phyloP scores from a whole-genome alignment of 1,284 basidiomycete species.

The Malassezia slooffiae region DNA sequence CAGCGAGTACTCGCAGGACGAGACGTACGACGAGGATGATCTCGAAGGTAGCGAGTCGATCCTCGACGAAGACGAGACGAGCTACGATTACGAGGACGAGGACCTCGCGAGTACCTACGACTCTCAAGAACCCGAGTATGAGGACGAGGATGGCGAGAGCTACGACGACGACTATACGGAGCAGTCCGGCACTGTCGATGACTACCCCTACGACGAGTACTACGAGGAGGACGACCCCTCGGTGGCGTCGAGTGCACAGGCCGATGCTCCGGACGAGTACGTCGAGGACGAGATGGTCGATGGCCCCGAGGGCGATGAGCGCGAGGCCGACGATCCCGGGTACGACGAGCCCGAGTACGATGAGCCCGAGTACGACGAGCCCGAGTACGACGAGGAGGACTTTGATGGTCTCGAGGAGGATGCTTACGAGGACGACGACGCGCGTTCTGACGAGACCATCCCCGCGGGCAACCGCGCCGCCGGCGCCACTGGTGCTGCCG shows the following conservation, averaged over 20 bases:
- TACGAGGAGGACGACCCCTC: background rate
- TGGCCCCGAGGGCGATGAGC: background rate
- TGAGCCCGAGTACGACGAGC: background rate
- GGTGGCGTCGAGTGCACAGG: background rate
- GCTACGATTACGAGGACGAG: background rate
- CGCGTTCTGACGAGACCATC: slow-evolving; percentile 2
- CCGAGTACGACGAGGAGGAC: background rate
- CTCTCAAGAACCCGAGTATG: slow-evolving; percentile 4
- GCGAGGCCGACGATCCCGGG: background rate
- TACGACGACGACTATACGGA: background rate
- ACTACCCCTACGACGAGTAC: slow-evolving; percentile 2
- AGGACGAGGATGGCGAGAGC: background rate
- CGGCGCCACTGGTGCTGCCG: background rate
- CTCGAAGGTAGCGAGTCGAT: no score
- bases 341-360: slow-evolving; percentile 3
- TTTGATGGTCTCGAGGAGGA: background rate
- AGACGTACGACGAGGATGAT: background rate
- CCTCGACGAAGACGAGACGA: no score
- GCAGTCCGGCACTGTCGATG: background rate
- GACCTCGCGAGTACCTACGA: slow-evolving; percentile 3
- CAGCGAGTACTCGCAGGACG: background rate
- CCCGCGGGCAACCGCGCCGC: background rate
- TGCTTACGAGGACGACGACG: background rate
- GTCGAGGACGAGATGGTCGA: slow-evolving; percentile 1
- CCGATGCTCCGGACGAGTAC: background rate